Conservation (phyloP, 2,329 filamentous ascomycete genomes). For the Arthrobotrys iridis region DNA sequence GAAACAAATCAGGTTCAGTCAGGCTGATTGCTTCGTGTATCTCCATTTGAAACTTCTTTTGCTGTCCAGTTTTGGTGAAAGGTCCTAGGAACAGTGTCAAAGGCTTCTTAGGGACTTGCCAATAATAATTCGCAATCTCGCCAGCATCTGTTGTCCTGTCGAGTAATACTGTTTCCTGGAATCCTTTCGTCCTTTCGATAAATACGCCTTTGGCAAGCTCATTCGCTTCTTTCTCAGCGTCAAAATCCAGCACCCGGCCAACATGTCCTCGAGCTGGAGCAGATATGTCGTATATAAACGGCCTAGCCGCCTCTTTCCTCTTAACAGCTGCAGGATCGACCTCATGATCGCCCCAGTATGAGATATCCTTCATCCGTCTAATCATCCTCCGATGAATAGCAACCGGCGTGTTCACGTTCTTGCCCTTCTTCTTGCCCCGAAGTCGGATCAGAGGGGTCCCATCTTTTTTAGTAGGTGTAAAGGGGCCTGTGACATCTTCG, state of each 20-base stretch:
- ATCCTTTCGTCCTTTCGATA: slow-evolving; percentile 1
- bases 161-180: slow-evolving; percentile 10
- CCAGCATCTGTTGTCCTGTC: slow-evolving; percentile 19
- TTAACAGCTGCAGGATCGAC: slow-evolving; percentile 28
- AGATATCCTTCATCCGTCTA: slow-evolving; percentile 50
- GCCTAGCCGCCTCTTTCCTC: slow-evolving; percentile 37
- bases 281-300: slow-evolving; percentile 51
- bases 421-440: slow-evolving; percentile 12
- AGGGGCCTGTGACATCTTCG: neutral
- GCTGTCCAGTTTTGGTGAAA: slow-evolving; percentile 29
- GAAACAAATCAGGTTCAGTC: slow-evolving; percentile 23
- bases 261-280: slow-evolving; percentile 35
- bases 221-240: slow-evolving; percentile 32
- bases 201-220: slow-evolving; percentile 35
- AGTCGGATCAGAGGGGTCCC: neutral
- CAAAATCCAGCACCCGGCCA: slow-evolving; percentile 18
- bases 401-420: slow-evolving; percentile 29
- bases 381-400: slow-evolving; percentile 48
- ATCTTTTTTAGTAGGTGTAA: neutral
- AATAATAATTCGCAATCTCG: slow-evolving; percentile 42
- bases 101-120: slow-evolving; percentile 37
- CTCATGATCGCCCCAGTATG: slow-evolving; percentile 47
- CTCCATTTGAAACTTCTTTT: slow-evolving; percentile 45
- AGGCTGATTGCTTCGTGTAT: slow-evolving; percentile 42
- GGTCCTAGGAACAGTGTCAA: slow-evolving; percentile 28